Base-by-base conservation (phyloP, 805 yeast species). In the Wickerhamiella occidentalis region DNA sequence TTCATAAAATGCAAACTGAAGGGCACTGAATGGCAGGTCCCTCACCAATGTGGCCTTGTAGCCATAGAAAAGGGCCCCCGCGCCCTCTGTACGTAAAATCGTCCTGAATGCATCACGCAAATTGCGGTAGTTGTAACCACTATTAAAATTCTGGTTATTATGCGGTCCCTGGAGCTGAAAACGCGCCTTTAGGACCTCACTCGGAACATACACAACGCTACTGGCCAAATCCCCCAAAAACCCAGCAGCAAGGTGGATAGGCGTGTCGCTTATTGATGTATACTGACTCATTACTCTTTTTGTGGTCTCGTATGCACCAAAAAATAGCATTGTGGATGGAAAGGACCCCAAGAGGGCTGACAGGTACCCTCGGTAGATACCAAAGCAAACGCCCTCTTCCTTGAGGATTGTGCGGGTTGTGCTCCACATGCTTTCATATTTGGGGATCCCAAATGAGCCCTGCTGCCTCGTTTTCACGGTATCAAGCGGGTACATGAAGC, bases 401-500 rank as follows among this genome's bases (percentile, higher is more conserved):
- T 72, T 62, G 45, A 82, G 66, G n/a, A 92, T 82, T 0, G 90
- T 80, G 23, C 66, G 54, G 58, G 83, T 86, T 0, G 96, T 95
- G 9, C 78, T 74, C 7, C 81, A 58, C 80, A 87, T 86, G 58
- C 75, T 79, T 52, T 68, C 74, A 64, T 90, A 90, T 63, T 85
- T 82, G 6, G 69, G 55, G 18, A 73, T 73, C 55, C 72, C 69
- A 19, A 84, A 80, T 3, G 94, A 84, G n/a, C 95, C 97, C 62
- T 92, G 99, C 64, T 92, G 98, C 54, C 98, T 73, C 1, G 98
- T 92, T 63, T 92, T 92, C 28, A 92, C 95, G 0, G 98, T 92
- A 62, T 92, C 99, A 30, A 92, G 67, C 0, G 97, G 88, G 65
- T 92, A 96, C 96, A 92, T 92, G 26, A 78, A 68, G 1, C 92